Percentiles rank a stretch among this genome's conserved stretches.
Conservation (phyloP, 768 basidiomycete genomes). For the Trametes cubensis region DNA sequence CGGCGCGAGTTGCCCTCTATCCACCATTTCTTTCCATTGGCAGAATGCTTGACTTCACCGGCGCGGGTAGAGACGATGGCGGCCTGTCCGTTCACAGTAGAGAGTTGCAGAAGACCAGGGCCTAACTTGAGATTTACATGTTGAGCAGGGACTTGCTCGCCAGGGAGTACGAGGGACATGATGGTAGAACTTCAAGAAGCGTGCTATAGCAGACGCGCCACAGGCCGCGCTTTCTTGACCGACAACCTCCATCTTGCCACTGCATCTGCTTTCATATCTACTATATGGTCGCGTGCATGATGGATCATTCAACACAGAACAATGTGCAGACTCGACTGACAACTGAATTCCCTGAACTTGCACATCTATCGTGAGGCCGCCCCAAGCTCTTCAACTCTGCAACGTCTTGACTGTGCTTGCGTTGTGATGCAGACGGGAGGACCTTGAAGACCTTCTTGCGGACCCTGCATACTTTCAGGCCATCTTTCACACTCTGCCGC, state of each 20-base stretch:
- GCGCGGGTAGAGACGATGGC: conserved; percentile 63
- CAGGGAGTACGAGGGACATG: conserved; percentile 77
- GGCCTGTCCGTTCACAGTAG: conserved; percentile 35
- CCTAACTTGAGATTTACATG: conserved; percentile 85
- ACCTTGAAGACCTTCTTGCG: conserved; percentile 84
- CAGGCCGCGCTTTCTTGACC: neutral
- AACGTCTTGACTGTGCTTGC: neutral
- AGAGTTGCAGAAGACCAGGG: conserved; percentile 70
- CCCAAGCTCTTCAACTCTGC: neutral
- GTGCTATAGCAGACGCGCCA: neutral
- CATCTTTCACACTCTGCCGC: conserved; percentile 75
- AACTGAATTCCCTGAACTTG: conserved; percentile 72
- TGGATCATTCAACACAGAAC: conserved; percentile 13
- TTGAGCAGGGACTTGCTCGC: conserved; percentile 73
- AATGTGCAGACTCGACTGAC: conserved; percentile 31
- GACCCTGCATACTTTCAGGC: conserved; percentile 89
- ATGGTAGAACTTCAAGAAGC: conserved; percentile 23
- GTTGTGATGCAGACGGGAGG: conserved; percentile 67
- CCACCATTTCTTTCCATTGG: conserved; percentile 83
- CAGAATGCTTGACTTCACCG: conserved; percentile 67
- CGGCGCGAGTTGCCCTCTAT: conserved; percentile 84
- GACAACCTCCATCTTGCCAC: neutral
- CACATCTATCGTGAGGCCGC: conserved; percentile 66
- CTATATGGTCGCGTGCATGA: neutral
- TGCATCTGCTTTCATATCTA: neutral